These are phyloP conservation scores for Paramecium sexaurelia DNA, from an alignment of 73 alveolate species.

Conservation along the genomic window DNA sequence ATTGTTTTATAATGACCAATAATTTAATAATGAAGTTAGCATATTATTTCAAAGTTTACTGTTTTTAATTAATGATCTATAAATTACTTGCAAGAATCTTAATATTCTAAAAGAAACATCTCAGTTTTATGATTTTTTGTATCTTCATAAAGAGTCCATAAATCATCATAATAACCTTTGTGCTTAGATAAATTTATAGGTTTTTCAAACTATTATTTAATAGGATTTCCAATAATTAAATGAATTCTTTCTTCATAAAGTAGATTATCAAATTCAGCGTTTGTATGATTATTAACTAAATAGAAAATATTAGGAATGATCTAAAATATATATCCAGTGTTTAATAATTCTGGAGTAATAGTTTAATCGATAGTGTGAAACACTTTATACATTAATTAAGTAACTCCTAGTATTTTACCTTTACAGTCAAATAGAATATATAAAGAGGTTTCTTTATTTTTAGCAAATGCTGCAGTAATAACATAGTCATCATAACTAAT, in stretches of 20 bases:
- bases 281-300: neutral
- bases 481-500: constrained; percentile 25
- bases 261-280: neutral
- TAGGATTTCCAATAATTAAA: neutral
- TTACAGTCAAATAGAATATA: neutral
- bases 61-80: neutral
- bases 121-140: neutral
- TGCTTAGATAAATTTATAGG: neutral
- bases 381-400: constrained; percentile 22
- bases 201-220: neutral
- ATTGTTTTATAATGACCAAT: neutral
- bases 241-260: neutral
- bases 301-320: neutral
- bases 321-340: neutral
- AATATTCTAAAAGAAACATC: neutral
- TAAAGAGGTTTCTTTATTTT: constrained; percentile 8
- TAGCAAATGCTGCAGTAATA: constrained; percentile 1
- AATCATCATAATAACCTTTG: neutral
- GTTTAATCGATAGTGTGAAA: neutral
- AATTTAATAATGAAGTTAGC: neutral
- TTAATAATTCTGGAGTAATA: neutral
- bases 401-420: constrained; percentile 29
- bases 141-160: constrained; percentile 24
- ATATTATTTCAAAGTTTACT: neutral
- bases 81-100: neutral